Evolutionary conservation across 371 early-diverging fungal species (phyloP).

Genomic region (Thermomucor indicae-seudaticae): DNA sequence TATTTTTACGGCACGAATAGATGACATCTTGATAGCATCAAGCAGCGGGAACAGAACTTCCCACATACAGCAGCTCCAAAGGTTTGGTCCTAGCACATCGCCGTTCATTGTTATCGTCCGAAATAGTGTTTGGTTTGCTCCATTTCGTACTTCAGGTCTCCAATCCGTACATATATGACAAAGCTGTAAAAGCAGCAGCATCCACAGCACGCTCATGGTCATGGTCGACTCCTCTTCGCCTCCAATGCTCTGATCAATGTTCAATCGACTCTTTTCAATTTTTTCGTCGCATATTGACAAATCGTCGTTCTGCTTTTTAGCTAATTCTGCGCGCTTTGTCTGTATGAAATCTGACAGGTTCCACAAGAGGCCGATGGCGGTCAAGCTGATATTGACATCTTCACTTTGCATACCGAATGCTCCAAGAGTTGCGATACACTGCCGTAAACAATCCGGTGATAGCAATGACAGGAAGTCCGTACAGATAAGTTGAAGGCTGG

Average conservation of each 20-base stretch:
- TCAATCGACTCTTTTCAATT: constrained; percentile 28
- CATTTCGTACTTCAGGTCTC: constrained; percentile 91
- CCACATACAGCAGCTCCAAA: constrained; percentile 90
- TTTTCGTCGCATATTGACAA: constrained; percentile 17
- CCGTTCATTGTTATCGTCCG: constrained; percentile 90
- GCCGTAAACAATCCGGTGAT: constrained; percentile 68
- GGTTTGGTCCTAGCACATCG: constrained; percentile 52
- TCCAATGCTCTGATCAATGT: constrained; percentile 31
- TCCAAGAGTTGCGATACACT: constrained; percentile 81
- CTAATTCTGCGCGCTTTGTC: constrained; percentile 58
- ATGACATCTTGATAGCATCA: constrained; percentile 66
- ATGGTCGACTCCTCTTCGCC: constrained; percentile 41
- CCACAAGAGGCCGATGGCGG: constrained; percentile 93
- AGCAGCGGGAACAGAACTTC: constrained; percentile 85
- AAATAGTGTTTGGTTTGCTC: constrained; percentile 93
- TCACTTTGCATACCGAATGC: constrained; percentile 82
- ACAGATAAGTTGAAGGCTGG: constrained; percentile 93
- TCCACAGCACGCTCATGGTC: constrained; percentile 75
- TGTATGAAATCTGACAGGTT: constrained; percentile 80
- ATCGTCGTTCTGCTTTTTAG: constrained; percentile 8
- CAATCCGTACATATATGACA: constrained; percentile 81
- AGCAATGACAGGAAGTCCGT: constrained; percentile 88
- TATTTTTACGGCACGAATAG: constrained; percentile 35
- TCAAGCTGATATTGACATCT: constrained; percentile 93
- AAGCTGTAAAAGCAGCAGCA: constrained; percentile 78